Conservation (phyloP, 169 alveolate species). For the Theileria luwenshuni region DNA sequence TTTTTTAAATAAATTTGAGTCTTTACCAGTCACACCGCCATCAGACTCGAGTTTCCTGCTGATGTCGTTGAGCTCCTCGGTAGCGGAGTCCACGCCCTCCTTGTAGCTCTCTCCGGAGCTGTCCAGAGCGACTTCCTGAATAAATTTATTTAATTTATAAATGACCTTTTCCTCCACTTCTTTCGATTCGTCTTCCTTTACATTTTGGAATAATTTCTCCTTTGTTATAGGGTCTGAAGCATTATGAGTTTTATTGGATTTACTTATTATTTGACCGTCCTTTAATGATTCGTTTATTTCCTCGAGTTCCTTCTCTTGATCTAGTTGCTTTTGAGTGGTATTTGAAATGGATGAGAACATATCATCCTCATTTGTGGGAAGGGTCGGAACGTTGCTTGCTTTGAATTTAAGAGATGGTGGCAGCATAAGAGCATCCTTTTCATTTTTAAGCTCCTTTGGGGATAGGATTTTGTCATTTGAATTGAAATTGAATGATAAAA, state of each 20-base stretch:
- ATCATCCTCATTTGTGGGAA: slow-evolving; percentile 67
- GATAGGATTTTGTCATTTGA: not conserved
- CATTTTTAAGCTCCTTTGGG: not conserved
- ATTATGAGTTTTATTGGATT: not conserved
- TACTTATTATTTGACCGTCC: slow-evolving; percentile 6
- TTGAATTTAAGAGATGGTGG: slow-evolving; percentile 14
- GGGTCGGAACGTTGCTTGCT: not conserved
- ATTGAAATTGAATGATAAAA: not conserved
- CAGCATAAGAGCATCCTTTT: slow-evolving; percentile 4
- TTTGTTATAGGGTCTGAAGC: slow-evolving; percentile 5
- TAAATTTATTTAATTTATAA: not conserved
- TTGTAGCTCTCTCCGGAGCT: slow-evolving; percentile 28
- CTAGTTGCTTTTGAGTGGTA: not conserved
- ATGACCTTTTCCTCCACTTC: not conserved
- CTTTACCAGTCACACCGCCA: slow-evolving; percentile 2
- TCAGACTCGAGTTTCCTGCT: not conserved
- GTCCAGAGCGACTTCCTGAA: slow-evolving; percentile 16
- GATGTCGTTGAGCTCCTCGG: slow-evolving; percentile 17
- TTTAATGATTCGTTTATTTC: slow-evolving; percentile 1
- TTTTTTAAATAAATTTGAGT: not conserved
- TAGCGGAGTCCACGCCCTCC: slow-evolving; percentile 45
- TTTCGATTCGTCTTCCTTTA: not conserved
- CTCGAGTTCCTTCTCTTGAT: slow-evolving; percentile 7
- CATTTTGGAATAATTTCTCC: slow-evolving; percentile 17
- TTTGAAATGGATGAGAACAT: slow-evolving; percentile 5